A percentile compares a stretch with the other conserved stretches of the same genome.
Conservation (phyloP, 2,329 filamentous ascomycete genomes). For the Cytospora mali region DNA sequence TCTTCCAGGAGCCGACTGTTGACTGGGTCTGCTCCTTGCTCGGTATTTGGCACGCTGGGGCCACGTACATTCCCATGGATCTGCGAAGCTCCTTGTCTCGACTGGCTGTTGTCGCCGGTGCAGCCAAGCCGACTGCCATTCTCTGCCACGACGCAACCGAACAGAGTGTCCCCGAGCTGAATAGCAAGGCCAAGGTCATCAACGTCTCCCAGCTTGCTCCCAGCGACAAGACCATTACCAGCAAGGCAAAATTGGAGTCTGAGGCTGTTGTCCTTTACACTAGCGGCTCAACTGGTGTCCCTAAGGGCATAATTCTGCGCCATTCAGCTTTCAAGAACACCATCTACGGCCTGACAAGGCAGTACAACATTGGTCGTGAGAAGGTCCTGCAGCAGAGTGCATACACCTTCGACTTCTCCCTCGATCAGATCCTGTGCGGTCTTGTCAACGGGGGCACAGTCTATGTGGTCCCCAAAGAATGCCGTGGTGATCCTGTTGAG, state of each 20-base stretch:
- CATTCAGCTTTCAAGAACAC: conserved; percentile 38
- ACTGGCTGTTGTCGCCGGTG: conserved; percentile 36
- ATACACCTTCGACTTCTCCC: conserved; percentile 45
- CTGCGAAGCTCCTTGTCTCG: conserved; percentile 35
- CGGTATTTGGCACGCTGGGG: conserved; percentile 44
- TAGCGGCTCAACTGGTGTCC: conserved; percentile 38
- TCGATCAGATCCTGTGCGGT: conserved; percentile 35
- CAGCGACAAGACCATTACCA: conserved; percentile 1
- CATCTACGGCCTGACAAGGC: conserved; percentile 31
- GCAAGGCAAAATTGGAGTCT: conserved; percentile 6
- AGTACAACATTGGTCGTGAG: conserved; percentile 32
- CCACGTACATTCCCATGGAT: conserved; percentile 47
- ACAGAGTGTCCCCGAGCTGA: neutral
- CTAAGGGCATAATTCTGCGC: conserved; percentile 45
- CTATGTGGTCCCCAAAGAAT: conserved; percentile 32
- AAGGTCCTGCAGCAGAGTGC: conserved; percentile 40
- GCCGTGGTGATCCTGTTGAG: conserved; percentile 38
- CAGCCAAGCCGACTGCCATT: conserved; percentile 36
- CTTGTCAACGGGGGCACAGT: conserved; percentile 37
- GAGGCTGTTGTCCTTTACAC: conserved; percentile 40
- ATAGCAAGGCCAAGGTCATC: conserved; percentile 1
- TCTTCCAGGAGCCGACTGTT: conserved; percentile 42
- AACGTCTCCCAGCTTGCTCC: neutral
- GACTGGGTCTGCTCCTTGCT: conserved; percentile 44
- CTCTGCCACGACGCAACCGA: conserved; percentile 26